Base-by-base conservation (phyloP, 192 early-diverging fungal species). In the Geranomyces variabilis region DNA sequence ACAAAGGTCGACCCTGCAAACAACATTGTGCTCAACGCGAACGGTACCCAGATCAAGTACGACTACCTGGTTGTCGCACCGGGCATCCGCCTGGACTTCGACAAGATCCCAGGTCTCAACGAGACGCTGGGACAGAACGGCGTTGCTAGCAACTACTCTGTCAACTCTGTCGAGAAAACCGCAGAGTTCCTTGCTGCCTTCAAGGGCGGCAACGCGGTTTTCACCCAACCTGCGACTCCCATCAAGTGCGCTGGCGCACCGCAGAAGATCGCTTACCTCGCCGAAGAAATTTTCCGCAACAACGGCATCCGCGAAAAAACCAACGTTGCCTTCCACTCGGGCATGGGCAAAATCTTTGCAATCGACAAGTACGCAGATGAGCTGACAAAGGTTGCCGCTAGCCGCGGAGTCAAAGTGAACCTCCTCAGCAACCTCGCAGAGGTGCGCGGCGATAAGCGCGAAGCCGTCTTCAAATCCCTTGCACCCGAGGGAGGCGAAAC, bases 221-320 rank as follows among this genome's bases (percentile, higher is more conserved):
- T 95, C 74, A 95, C 93, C 22, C 92, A 94, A 86, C 93, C 93
- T 30, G 82, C 84, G 31, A 91, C 92, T 14, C 92, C 93, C 10
- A 87, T 94, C 77, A 95, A 95, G 80, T 95, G 93, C 69, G 91
- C 93, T 19, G 93, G 93, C 47, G 93, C 92, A 0, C 93, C 93
- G 30, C 90, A 91, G 76, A 95, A 95, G 83, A 93, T 94, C 41
- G 87, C 89, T 29, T 95, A 92, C 71, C 82, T 95, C 45, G 91
- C 92, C 22, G 93, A 95, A 77, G 93, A 95, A 71, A 75, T 83
- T 22, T 90, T 91, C 86, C 85, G 92, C 73, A 80, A 89, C 57
- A 84, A 83, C 17, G 88, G 86, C 30, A 67, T 91, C 24, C 90
- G 93, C 46, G 78, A 87, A 66, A 82, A 87, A 70, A 81, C 89